phyloP scores from a whole-genome alignment of 106 monocot species.

The Hemerocallis citrina region DNA sequence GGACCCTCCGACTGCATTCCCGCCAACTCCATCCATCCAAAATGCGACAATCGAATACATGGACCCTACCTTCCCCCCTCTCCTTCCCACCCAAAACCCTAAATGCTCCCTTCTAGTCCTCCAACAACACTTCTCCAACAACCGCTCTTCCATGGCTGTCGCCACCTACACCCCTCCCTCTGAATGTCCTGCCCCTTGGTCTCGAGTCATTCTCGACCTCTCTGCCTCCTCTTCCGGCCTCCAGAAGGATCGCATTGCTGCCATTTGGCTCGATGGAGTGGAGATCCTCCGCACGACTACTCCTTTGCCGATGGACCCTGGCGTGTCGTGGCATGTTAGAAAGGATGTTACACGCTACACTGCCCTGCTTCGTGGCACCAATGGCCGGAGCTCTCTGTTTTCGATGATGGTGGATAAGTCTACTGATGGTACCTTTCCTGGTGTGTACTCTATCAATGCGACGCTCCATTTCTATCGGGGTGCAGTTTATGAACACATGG shows the following conservation, averaged over 20 bases:
- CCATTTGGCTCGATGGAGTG: constrained; percentile 43
- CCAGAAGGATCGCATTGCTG: constrained; percentile 39
- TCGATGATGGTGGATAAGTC: constrained; percentile 25
- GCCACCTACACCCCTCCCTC: constrained; percentile 26
- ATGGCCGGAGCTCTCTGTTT: neutral
- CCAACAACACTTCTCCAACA: constrained; percentile 30
- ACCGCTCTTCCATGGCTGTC: constrained; percentile 9
- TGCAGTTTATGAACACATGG: too few species aligned
- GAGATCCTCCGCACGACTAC: constrained; percentile 54
- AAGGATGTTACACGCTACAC: constrained; percentile 51
- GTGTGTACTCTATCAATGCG: constrained; percentile 35
- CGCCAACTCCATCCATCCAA: constrained; percentile 20
- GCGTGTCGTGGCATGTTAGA: constrained; percentile 36
- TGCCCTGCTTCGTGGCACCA: constrained; percentile 20
- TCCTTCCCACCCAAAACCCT: constrained; percentile 16
- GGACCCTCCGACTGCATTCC: constrained; percentile 31
- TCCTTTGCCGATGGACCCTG: constrained; percentile 18
- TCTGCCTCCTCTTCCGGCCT: constrained; percentile 25
- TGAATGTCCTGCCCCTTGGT: constrained; percentile 23
- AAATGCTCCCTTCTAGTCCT: constrained; percentile 35
- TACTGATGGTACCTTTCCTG: constrained; percentile 20
- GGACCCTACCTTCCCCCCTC: constrained; percentile 38
- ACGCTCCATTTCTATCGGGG: constrained; percentile 35
- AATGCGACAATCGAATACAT: constrained; percentile 26
- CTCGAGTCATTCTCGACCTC: constrained; percentile 35